Percentiles rank a stretch among this genome's conserved stretches.
These are phyloP conservation scores for Epichloe uncinata DNA, from an alignment of 2,329 filamentous ascomycete species.

Conservation along the genomic window DNA sequence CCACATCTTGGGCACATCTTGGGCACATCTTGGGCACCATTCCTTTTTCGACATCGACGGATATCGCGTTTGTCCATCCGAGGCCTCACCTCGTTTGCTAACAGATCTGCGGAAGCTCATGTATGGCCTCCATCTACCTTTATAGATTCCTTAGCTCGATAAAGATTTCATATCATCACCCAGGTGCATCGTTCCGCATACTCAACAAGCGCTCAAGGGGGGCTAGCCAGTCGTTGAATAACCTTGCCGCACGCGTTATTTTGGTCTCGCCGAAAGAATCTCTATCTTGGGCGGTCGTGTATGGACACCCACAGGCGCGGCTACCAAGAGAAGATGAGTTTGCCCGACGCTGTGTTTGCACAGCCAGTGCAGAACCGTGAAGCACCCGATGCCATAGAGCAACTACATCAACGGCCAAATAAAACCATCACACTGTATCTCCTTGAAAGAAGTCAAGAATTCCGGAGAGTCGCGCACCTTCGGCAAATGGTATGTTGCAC, in stretches of 20 bases:
- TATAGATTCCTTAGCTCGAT: too few relatives aligned
- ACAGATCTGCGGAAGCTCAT: too few relatives aligned
- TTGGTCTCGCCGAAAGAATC: background rate
- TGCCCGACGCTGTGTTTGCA: background rate
- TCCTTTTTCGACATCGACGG: too few relatives aligned
- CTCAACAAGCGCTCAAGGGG: too few relatives aligned
- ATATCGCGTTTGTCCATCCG: too few relatives aligned
- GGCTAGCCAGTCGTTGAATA: background rate
- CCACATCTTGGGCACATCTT: too few relatives aligned
- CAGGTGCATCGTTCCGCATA: too few relatives aligned
- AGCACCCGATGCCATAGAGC: background rate
- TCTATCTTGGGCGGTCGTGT: background rate
- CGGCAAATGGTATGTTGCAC: constrained; percentile 1
- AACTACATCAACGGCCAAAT: background rate
- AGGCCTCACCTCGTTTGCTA: too few relatives aligned
- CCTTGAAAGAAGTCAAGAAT: background rate
- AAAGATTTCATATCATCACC: too few relatives aligned
- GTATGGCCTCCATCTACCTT: too few relatives aligned
- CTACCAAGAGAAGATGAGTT: background rate
- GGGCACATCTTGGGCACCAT: too few relatives aligned
- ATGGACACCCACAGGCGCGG: background rate
- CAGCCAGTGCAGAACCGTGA: background rate
- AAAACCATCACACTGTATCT: background rate
- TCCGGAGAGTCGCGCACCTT: background rate
- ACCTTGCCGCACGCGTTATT: background rate